phyloP scores from a whole-genome alignment of 148 eudicot species.

The Arbutus unedo region DNA sequence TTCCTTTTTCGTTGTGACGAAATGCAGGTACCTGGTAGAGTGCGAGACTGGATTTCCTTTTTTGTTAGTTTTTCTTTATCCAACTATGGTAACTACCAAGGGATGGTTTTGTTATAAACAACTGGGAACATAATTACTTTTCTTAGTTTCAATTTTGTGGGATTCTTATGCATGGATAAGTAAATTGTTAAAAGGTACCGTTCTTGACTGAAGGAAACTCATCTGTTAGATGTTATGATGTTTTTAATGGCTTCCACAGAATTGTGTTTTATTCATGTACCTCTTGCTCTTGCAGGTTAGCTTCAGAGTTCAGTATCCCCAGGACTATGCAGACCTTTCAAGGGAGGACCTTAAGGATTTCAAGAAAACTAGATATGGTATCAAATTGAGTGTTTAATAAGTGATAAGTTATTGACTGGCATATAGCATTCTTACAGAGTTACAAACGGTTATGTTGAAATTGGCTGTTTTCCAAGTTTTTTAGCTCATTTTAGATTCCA shows the following conservation, averaged over 20 bases:
- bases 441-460: background rate
- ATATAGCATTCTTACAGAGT: background rate
- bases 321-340: slow-evolving; percentile 80
- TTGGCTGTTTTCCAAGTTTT: background rate
- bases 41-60: background rate
- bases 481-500: background rate
- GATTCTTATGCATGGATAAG: background rate
- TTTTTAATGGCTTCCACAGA: slow-evolving; percentile 12
- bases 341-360: slow-evolving; percentile 93
- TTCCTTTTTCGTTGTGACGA: background rate
- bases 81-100: background rate
- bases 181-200: background rate
- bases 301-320: slow-evolving; percentile 89
- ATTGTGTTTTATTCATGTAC: slow-evolving; percentile 15
- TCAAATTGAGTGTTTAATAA: background rate
- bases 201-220: background rate
- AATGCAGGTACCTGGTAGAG: background rate
- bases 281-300: slow-evolving; percentile 57
- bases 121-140: background rate
- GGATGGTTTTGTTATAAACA: background rate
- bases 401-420: background rate
- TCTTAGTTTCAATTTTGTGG: background rate
- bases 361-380: slow-evolving; percentile 98
- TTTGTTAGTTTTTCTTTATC: background rate
- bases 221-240: background rate